Conservation (phyloP, 2,329 filamentous ascomycete genomes). For the Colletotrichum horii region DNA sequence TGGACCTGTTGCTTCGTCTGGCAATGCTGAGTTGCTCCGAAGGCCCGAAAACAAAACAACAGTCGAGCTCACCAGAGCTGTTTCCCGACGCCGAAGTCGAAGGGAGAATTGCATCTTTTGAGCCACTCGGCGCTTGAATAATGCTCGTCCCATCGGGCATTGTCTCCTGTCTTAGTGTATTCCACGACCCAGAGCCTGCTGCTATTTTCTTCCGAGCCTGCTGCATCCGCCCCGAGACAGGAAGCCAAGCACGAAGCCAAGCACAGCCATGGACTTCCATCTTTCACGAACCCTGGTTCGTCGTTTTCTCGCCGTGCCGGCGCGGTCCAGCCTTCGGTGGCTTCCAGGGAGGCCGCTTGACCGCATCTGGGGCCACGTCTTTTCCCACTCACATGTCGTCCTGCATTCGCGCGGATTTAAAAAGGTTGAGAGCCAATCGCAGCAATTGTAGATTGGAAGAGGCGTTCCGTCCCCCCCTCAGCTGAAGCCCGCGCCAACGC, state of each 20-base stretch:
- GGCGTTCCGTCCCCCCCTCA: not conserved
- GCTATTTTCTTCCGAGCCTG: not conserved
- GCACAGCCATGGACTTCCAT: not conserved
- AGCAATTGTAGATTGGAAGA: not conserved
- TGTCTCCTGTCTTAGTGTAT: not conserved
- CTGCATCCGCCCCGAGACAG: not conserved
- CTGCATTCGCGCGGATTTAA: not conserved
- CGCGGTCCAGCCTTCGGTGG: not conserved
- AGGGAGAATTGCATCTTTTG: not conserved
- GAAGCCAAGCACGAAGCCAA: not conserved
- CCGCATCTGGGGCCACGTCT: not conserved
- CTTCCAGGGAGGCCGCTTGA: constrained; percentile 4
- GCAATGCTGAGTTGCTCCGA: not conserved
- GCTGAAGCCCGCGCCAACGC: constrained; percentile 5
- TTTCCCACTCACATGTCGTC: not conserved
- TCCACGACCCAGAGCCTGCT: not conserved
- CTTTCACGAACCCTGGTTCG: not conserved
- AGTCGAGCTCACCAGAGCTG: not conserved
- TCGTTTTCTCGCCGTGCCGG: not conserved
- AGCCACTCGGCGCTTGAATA: not conserved
- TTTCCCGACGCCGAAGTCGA: not conserved
- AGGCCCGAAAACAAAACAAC: too few relatives aligned
- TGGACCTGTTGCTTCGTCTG: not conserved
- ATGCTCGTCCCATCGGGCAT: not conserved
- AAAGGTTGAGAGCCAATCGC: not conserved